Percentiles rank a stretch among this genome's conserved stretches.
Evolutionary conservation across 2,329 filamentous ascomycete genomes (phyloP).

Genomic region (Ustilaginoidea virens): DNA sequence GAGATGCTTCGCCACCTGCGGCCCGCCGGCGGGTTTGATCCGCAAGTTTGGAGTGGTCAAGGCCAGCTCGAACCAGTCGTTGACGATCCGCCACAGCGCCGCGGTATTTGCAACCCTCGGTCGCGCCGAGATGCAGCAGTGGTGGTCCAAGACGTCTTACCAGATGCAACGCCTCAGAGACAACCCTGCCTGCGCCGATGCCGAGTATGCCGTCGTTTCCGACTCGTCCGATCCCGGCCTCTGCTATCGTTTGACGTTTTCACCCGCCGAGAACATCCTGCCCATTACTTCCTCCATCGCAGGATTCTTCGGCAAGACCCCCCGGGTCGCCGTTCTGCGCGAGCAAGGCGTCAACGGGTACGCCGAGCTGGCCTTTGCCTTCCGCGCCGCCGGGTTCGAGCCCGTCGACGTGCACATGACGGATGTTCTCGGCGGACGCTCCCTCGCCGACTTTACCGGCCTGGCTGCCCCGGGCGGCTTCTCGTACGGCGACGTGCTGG

Average conservation of each 20-base stretch:
- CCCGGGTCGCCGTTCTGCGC: slow-evolving; percentile 78
- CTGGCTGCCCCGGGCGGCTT: slow-evolving; percentile 94
- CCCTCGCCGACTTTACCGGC: slow-evolving; percentile 69
- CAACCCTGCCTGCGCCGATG: slow-evolving; percentile 73
- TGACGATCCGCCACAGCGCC: slow-evolving; percentile 59
- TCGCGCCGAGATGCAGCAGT: slow-evolving; percentile 63
- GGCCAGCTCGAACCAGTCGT: slow-evolving; percentile 52
- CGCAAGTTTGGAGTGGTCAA: slow-evolving; percentile 71
- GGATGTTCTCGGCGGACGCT: slow-evolving; percentile 67
- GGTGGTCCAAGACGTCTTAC: slow-evolving; percentile 78
- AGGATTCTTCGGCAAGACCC: slow-evolving; percentile 39
- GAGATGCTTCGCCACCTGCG: slow-evolving; percentile 79
- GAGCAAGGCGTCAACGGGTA: slow-evolving; percentile 94
- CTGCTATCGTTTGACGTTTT: slow-evolving; percentile 67
- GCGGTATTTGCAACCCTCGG: slow-evolving; percentile 52
- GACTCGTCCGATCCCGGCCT: slow-evolving; percentile 71
- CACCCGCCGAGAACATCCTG: slow-evolving; percentile 61
- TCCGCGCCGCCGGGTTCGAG: slow-evolving; percentile 80
- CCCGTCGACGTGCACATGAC: slow-evolving; percentile 95
- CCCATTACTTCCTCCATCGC: slow-evolving; percentile 36
- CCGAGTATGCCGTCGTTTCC: slow-evolving; percentile 60
- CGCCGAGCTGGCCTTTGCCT: slow-evolving; percentile 96
- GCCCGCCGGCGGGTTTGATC: slow-evolving; percentile 67
- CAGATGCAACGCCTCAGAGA: slow-evolving; percentile 85
- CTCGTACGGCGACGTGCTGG: slow-evolving; percentile 74